phyloP scores from a whole-genome alignment of 116 monocot genomes.

The Phalaenopsis hybrid region DNA sequence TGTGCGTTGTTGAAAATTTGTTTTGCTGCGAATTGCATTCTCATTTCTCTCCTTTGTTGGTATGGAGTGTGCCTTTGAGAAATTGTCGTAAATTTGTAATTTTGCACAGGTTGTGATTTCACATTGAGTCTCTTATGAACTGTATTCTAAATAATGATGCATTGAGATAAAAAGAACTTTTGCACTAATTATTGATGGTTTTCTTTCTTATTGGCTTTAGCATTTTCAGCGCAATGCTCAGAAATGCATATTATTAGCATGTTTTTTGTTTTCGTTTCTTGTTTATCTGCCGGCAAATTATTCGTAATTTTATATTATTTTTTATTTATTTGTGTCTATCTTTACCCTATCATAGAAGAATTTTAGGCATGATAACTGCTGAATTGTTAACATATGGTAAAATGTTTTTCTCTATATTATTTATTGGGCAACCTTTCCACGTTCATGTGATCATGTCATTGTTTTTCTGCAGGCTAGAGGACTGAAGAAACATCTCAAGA shows the following conservation, averaged over 20 bases:
- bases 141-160: neutral
- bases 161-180: neutral
- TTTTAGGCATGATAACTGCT: neutral
- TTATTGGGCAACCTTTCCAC: neutral
- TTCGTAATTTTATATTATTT: no score
- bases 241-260: neutral
- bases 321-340: neutral
- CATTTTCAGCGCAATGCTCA: neutral
- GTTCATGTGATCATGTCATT: neutral
- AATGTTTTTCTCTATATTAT: neutral
- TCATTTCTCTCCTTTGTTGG: neutral
- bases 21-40: neutral
- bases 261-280: neutral
- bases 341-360: no score
- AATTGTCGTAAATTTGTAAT: neutral
- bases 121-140: neutral
- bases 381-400: neutral
- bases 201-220: neutral
- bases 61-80: neutral
- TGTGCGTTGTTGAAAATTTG: neutral
- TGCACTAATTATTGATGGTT: neutral
- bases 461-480: conserved; percentile 40
- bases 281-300: neutral
- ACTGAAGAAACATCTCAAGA: conserved; percentile 69
- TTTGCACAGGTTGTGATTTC: no score